Evolutionary conservation across 805 yeast species (phyloP).

Genomic region (Yarrowia keelungensis): DNA sequence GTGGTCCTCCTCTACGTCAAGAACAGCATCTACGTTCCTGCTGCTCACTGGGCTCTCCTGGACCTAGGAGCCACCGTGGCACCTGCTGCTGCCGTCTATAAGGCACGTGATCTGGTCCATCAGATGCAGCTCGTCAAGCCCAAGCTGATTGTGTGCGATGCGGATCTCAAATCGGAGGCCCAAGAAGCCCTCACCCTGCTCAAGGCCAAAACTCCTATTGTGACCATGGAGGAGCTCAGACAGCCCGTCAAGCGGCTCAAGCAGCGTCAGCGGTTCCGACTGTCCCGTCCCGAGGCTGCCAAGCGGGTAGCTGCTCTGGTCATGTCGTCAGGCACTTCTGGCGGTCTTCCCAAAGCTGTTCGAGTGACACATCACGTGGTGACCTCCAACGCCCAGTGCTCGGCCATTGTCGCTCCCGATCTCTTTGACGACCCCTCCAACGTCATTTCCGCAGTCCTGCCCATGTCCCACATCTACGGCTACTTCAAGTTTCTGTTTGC

Average conservation of each 20-base stretch:
- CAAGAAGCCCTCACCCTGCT: slow-evolving; percentile 52
- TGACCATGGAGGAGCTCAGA: slow-evolving; percentile 24
- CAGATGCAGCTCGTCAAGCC: slow-evolving; percentile 40
- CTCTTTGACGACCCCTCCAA: slow-evolving; percentile 49
- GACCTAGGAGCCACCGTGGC: slow-evolving; percentile 47
- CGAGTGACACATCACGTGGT: slow-evolving; percentile 66
- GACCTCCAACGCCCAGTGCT: slow-evolving; percentile 53
- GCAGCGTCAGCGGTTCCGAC: slow-evolving; percentile 30
- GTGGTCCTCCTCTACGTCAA: slow-evolving; percentile 48
- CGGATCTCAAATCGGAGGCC: slow-evolving; percentile 6
- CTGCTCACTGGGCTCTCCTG: slow-evolving; percentile 47
- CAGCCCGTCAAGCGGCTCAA: slow-evolving; percentile 7
- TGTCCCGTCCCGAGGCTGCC: slow-evolving; percentile 34
- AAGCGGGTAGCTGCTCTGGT: slow-evolving; percentile 45
- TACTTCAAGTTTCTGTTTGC: slow-evolving; percentile 46
- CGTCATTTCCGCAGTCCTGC: slow-evolving; percentile 48
- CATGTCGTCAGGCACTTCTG: slow-evolving; percentile 54
- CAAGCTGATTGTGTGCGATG: slow-evolving; percentile 8
- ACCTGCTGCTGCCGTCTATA: slow-evolving; percentile 51
- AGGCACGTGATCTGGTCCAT: slow-evolving; percentile 47
- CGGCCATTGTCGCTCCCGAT: slow-evolving; percentile 49
- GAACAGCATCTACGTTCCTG: slow-evolving; percentile 47
- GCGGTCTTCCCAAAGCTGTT: slow-evolving; percentile 77
- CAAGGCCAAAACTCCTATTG: slow-evolving; percentile 31
- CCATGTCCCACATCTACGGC: slow-evolving; percentile 49